Evolutionary conservation across 768 basidiomycete genomes (phyloP).

Genomic region (Candolleomyces eurysporus): DNA sequence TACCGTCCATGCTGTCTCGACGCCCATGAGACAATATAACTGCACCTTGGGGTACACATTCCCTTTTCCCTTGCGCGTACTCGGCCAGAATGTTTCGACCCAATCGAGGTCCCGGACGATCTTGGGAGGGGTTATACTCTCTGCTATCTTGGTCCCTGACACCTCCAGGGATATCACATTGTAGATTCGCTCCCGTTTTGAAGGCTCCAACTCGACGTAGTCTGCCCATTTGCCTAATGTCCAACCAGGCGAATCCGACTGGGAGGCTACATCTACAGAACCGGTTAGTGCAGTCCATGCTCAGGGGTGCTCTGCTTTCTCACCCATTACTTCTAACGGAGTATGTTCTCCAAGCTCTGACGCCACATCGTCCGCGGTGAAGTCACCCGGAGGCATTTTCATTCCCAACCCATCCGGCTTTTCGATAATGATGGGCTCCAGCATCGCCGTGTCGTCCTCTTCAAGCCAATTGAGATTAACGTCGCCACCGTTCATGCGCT

Average conservation of each 20-base stretch:
- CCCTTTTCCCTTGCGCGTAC: slow-evolving; percentile 66
- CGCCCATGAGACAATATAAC: slow-evolving; percentile 96
- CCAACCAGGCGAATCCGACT: slow-evolving; percentile 86
- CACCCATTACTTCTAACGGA: slow-evolving; percentile 91
- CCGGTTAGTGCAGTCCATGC: slow-evolving; percentile 4
- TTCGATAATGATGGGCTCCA: slow-evolving; percentile 81
- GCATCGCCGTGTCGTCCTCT: slow-evolving; percentile 68
- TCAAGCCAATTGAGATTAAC: slow-evolving; percentile 77
- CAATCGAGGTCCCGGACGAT: slow-evolving; percentile 90
- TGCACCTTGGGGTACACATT: slow-evolving; percentile 90
- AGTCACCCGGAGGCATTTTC: slow-evolving; percentile 73
- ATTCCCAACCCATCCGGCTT: slow-evolving; percentile 81
- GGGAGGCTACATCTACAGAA: slow-evolving; percentile 76
- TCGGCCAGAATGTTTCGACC: slow-evolving; percentile 96
- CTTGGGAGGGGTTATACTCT: slow-evolving; percentile 77
- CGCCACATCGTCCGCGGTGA: slow-evolving; percentile 81
- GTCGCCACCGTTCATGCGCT: slow-evolving; percentile 61
- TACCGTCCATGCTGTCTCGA: slow-evolving; percentile 91
- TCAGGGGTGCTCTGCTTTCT: slow-evolving; percentile 14
- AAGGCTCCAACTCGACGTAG: slow-evolving; percentile 70
- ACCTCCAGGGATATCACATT: slow-evolving; percentile 97
- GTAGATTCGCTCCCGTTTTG: slow-evolving; percentile 77
- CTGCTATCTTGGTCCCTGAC: slow-evolving; percentile 78
- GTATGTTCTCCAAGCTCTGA: slow-evolving; percentile 73
- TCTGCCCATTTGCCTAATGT: slow-evolving; percentile 88